Percentiles rank a stretch among this genome's conserved stretches.
Evolutionary conservation across 805 yeast species (phyloP).

Genomic region (Yamadazyma paraphyllophila): DNA sequence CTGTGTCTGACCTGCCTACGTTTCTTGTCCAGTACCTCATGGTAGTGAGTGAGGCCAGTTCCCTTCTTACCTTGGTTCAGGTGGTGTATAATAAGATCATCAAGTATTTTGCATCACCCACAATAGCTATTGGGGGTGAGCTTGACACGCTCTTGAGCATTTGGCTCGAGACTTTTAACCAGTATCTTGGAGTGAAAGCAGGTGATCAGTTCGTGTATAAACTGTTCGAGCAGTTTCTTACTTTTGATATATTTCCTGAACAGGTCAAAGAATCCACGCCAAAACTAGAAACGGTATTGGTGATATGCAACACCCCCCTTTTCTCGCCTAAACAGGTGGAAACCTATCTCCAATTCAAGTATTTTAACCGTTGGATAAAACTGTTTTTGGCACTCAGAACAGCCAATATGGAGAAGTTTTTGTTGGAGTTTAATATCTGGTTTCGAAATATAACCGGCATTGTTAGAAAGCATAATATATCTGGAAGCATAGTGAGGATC

Average conservation of each 20-base stretch:
- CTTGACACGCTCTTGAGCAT: neutral
- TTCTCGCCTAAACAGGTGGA: constrained; percentile 7
- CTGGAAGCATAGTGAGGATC: neutral
- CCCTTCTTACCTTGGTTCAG: constrained; percentile 6
- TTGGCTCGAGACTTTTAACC: constrained; percentile 12
- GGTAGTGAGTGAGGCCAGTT: constrained; percentile 9
- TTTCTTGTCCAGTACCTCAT: constrained; percentile 21
- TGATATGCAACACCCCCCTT: neutral
- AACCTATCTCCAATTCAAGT: constrained; percentile 26
- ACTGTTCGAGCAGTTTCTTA: neutral
- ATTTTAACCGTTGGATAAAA: constrained; percentile 39
- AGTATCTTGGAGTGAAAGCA: neutral
- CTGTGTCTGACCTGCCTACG: constrained; percentile 14
- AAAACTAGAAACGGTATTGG: neutral
- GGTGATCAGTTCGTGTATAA: neutral
- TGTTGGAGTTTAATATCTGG: constrained; percentile 4
- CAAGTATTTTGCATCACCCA: constrained; percentile 7
- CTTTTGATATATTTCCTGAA: neutral
- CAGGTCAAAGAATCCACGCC: neutral
- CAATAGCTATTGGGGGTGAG: neutral
- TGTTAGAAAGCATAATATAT: neutral
- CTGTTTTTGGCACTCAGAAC: neutral
- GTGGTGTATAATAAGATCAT: constrained; percentile 11
- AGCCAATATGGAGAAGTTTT: neutral
- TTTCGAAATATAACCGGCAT: neutral